Percentiles rank a stretch among this genome's conserved stretches.
These are phyloP conservation scores for Ceratobasidium sp. DNA, from an alignment of 1,284 basidiomycete species.

Conservation along the genomic window DNA sequence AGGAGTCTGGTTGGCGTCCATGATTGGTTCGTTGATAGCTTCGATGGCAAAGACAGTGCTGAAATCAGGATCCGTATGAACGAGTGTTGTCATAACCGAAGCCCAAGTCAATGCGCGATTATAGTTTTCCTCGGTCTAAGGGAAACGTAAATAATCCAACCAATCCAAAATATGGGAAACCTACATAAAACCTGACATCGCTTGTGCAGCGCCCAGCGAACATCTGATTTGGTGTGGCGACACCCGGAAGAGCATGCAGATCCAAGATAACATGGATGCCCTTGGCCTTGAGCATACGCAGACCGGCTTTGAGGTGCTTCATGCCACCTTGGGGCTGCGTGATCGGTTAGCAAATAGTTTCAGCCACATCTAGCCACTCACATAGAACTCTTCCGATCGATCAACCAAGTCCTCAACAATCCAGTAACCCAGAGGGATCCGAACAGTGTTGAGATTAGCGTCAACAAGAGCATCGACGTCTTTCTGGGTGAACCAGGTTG, in stretches of 20 bases:
- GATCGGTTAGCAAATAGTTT: not conserved
- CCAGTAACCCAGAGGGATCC: constrained; percentile 82
- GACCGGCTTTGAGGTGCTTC: not conserved
- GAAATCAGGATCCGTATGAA: constrained; percentile 72
- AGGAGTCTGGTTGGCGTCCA: constrained; percentile 68
- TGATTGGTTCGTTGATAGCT: constrained; percentile 77
- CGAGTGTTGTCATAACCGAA: constrained; percentile 73
- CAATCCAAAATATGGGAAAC: not conserved
- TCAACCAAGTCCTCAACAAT: constrained; percentile 74
- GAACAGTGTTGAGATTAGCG: constrained; percentile 73
- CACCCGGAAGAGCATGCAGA: constrained; percentile 78
- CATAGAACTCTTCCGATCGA: constrained; percentile 65
- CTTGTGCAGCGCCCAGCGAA: constrained; percentile 60
- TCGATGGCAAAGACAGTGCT: constrained; percentile 70
- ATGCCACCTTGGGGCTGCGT: not conserved
- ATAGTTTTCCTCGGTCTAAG: constrained; percentile 72
- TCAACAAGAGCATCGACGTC: constrained; percentile 62
- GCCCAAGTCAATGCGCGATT: constrained; percentile 77
- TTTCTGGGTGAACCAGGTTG: constrained; percentile 71
- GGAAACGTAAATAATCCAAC: constrained; percentile 43
- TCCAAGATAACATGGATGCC: constrained; percentile 72
- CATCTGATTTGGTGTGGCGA: constrained; percentile 50
- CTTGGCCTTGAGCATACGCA: constrained; percentile 55
- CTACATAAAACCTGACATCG: constrained; percentile 68
- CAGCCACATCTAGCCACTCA: constrained; percentile 48